phyloP scores from a whole-genome alignment of 306 rosid species.

The Corylus heterophylla region DNA sequence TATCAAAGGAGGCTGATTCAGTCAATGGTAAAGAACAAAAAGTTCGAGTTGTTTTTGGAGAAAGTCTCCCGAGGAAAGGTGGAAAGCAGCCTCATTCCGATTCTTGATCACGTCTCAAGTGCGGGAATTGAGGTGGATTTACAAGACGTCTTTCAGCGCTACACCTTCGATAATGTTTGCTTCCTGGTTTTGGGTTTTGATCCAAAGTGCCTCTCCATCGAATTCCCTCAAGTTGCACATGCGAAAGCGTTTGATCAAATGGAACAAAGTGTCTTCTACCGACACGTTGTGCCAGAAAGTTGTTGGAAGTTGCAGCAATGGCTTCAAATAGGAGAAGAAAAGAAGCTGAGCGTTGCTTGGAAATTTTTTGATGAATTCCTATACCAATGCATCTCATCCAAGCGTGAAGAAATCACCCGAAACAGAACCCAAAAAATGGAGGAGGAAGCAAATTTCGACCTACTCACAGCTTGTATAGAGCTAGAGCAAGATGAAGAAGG shows the following conservation, averaged over 20 bases:
- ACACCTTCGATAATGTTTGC: constrained; percentile 44
- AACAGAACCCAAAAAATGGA: not conserved
- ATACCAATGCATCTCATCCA: constrained; percentile 8
- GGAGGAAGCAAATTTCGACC: constrained; percentile 19
- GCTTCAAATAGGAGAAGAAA: constrained; percentile 32
- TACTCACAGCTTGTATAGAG: constrained; percentile 33
- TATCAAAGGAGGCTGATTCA: constrained; percentile 27
- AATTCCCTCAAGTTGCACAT: constrained; percentile 29
- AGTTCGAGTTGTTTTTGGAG: constrained; percentile 9
- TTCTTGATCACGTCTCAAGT: constrained; percentile 19
- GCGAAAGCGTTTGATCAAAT: constrained; percentile 43
- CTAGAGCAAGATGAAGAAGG: not conserved
- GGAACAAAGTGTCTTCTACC: constrained; percentile 29
- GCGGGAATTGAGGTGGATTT: constrained; percentile 27
- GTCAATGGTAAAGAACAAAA: not conserved
- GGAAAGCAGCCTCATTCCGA: constrained; percentile 16
- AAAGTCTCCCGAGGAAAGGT: constrained; percentile 1
- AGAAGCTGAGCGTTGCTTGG: constrained; percentile 4
- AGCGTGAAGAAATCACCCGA: not conserved
- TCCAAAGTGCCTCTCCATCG: constrained; percentile 37
- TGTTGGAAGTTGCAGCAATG: constrained; percentile 31
- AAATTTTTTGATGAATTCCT: constrained; percentile 24
- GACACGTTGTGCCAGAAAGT: constrained; percentile 22
- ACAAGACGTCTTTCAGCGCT: constrained; percentile 32
- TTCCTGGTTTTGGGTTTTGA: constrained; percentile 39